These are phyloP conservation scores for Lactifluus subvellereus DNA, from an alignment of 768 basidiomycete species.

Conservation along the genomic window DNA sequence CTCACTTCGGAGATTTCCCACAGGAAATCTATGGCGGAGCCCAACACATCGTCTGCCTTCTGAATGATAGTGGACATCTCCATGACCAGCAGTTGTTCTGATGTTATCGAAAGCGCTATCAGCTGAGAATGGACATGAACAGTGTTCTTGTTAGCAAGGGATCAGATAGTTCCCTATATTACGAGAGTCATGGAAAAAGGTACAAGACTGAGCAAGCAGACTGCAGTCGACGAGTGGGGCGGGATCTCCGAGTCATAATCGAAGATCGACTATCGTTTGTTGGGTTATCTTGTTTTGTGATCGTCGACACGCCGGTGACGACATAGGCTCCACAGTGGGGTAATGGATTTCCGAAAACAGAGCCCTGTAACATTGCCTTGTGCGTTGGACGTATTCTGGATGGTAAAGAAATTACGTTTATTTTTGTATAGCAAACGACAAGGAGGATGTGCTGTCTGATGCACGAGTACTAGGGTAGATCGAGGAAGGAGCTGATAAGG, in stretches of 20 bases:
- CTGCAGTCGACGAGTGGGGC: neutral
- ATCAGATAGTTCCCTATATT: too few species aligned
- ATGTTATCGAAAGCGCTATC: too few species aligned
- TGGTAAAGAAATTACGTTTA: neutral
- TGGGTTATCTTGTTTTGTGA: neutral
- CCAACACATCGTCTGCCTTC: neutral
- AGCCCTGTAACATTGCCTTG: neutral
- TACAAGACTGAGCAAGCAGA: neutral
- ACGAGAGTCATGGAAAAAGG: neutral
- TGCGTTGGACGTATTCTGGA: neutral
- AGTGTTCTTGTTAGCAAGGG: too few species aligned
- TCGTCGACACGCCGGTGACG: constrained; percentile 9
- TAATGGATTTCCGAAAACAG: neutral
- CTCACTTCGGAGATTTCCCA: neutral
- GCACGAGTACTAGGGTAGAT: too few species aligned
- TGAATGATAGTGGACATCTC: neutral
- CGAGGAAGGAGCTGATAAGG: neutral
- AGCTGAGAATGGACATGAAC: too few species aligned
- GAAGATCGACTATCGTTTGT: neutral
- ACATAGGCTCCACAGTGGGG: constrained; percentile 7
- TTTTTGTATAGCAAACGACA: neutral
- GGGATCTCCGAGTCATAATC: neutral
- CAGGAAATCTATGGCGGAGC: neutral
- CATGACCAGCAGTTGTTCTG: neutral
- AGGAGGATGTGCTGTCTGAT: neutral